Conservation (phyloP, 2,329 filamentous ascomycete genomes). For the Colletotrichum orchidophilum region DNA sequence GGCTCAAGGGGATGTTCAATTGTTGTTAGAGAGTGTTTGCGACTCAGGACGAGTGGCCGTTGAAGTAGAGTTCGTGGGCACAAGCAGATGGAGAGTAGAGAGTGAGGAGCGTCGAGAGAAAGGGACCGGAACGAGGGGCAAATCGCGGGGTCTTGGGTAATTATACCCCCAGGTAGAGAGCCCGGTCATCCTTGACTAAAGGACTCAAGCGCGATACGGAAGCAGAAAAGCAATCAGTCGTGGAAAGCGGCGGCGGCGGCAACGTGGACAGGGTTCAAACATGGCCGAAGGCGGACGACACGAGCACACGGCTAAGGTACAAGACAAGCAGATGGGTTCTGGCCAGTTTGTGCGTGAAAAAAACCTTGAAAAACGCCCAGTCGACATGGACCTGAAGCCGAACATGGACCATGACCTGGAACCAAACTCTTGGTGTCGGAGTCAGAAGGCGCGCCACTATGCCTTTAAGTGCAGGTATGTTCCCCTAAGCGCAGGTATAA, state of each 20-base stretch:
- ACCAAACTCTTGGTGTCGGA: conserved; percentile 32
- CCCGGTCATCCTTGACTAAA: conserved; percentile 18
- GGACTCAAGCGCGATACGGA: conserved; percentile 12
- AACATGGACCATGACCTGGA: conserved; percentile 28
- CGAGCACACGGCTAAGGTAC: background rate
- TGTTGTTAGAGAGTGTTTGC: conserved; percentile 20
- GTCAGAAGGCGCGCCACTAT: conserved; percentile 29
- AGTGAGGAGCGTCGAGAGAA: conserved; percentile 15
- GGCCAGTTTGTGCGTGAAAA: background rate
- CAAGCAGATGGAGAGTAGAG: conserved; percentile 6
- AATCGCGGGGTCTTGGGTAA: conserved; percentile 32
- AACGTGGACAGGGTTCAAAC: conserved; percentile 1
- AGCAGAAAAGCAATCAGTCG: conserved; percentile 19
- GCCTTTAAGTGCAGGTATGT: conserved; percentile 33
- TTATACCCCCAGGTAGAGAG: conserved; percentile 25
- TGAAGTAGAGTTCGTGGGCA: conserved; percentile 17
- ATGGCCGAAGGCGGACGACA: conserved; percentile 19
- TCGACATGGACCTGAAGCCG: background rate
- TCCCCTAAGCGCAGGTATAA: conserved; percentile 39
- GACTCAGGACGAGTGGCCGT: conserved; percentile 26
- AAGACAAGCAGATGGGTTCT: background rate
- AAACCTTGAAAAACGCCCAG: too few species aligned
- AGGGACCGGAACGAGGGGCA: conserved; percentile 33
- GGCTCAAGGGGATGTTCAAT: conserved; percentile 14
- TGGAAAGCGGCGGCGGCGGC: conserved; percentile 15